phyloP scores from a whole-genome alignment of 306 rosid genomes.

The Vigna unguiculata region DNA sequence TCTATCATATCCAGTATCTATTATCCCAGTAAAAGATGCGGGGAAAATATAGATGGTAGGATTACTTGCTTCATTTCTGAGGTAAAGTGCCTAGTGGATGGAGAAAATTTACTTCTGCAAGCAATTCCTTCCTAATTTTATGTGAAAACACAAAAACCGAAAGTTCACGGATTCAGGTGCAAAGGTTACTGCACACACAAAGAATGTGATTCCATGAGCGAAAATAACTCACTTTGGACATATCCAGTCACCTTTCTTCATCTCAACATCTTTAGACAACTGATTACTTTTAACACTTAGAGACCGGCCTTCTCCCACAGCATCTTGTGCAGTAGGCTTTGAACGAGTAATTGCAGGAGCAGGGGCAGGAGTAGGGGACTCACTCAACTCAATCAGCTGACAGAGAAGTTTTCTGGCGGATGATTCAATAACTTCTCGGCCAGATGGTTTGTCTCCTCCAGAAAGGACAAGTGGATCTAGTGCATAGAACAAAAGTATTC shows the following conservation, averaged over 20 bases:
- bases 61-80: constrained; percentile 27
- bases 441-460: constrained; percentile 69
- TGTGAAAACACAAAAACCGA: constrained; percentile 26
- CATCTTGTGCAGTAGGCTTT: constrained; percentile 48
- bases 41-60: constrained; percentile 12
- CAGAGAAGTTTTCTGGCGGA: constrained; percentile 81
- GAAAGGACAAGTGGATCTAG: constrained; percentile 79
- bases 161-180: background rate
- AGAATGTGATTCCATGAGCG: constrained; percentile 23
- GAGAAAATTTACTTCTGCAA: constrained; percentile 36
- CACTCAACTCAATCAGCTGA: constrained; percentile 72
- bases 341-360: constrained; percentile 51
- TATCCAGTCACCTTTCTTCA: constrained; percentile 88
- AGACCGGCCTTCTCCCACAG: constrained; percentile 41
- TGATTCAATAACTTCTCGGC: constrained; percentile 74
- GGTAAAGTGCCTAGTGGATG: constrained; percentile 13
- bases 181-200: constrained; percentile 19
- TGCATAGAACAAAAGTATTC: constrained; percentile 76
- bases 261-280: constrained; percentile 56
- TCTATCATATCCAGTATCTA: constrained; percentile 27
- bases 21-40: background rate
- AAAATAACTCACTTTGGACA: constrained; percentile 78
- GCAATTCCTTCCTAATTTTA: constrained; percentile 23
- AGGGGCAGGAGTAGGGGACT: constrained; percentile 59
- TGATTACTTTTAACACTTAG: constrained; percentile 37